Evolutionary conservation across 1,284 basidiomycete genomes (phyloP).

Genomic region (Rhodofomes roseus): DNA sequence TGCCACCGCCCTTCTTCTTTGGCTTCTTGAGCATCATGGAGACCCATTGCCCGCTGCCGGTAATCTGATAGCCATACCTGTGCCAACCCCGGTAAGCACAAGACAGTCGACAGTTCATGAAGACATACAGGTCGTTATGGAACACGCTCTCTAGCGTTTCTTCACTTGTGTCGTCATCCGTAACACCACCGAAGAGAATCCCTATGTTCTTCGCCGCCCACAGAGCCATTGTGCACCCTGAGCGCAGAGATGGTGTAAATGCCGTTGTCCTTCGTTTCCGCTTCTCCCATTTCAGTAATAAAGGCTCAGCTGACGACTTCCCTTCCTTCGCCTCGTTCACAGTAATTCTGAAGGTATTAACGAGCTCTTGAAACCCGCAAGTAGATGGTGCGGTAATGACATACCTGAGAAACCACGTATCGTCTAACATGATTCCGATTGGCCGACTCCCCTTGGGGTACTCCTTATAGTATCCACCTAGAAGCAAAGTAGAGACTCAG

Average conservation of each 20-base stretch:
- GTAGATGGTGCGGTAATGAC: conserved; percentile 12
- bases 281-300: conserved; percentile 80
- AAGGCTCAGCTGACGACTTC: conserved; percentile 42
- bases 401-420: conserved; percentile 87
- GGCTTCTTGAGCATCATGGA: conserved; percentile 70
- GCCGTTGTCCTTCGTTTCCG: conserved; percentile 72
- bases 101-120: background rate
- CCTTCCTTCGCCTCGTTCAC: conserved; percentile 27
- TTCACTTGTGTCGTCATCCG: conserved; percentile 85
- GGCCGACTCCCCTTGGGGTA: conserved; percentile 86
- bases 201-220: conserved; percentile 73
- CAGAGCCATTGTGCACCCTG: conserved; percentile 82
- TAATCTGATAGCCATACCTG: conserved; percentile 80
- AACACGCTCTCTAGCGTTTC: conserved; percentile 85
- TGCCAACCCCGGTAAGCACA: background rate
- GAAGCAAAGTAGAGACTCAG: background rate
- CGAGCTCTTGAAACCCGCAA: background rate
- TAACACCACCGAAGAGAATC: conserved; percentile 88
- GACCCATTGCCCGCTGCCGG: conserved; percentile 79
- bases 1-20: conserved; percentile 44
- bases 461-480: conserved; percentile 90
- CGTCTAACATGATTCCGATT: conserved; percentile 85
- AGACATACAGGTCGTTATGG: conserved; percentile 75
- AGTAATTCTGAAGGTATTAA: conserved; percentile 30
- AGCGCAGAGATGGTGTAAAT: conserved; percentile 69